These are phyloP conservation scores for Trametes polyzona DNA, from an alignment of 1,284 basidiomycete species.

Conservation along the genomic window DNA sequence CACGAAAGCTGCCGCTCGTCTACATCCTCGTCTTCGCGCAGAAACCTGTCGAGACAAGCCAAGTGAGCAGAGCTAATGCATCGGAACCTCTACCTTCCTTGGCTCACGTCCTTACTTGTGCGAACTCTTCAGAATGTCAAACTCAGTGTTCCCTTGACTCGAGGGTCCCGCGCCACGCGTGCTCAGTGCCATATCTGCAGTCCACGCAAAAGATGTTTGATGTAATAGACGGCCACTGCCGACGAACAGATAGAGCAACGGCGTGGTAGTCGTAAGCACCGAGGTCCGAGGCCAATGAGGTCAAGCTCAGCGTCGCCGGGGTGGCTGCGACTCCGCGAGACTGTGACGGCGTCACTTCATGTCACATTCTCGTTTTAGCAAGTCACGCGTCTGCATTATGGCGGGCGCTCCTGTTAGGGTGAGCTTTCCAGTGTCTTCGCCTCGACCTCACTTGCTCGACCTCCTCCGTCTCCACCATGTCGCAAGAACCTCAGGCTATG, in stretches of 20 bases:
- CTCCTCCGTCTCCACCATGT: slow-evolving; percentile 37
- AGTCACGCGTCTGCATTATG: slow-evolving; percentile 11
- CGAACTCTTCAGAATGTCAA: slow-evolving; percentile 64
- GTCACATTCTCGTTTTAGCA: not conserved
- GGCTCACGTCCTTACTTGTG: slow-evolving; percentile 50
- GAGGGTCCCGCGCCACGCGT: slow-evolving; percentile 6
- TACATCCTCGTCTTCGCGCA: slow-evolving; percentile 61
- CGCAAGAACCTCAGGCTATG: slow-evolving; percentile 62
- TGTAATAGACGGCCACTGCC: not conserved
- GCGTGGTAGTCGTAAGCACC: too few relatives aligned
- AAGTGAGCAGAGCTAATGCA: not conserved
- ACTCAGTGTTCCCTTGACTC: slow-evolving; percentile 46
- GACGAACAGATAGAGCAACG: not conserved
- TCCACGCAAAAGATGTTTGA: not conserved
- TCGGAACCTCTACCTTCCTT: not conserved
- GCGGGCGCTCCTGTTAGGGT: slow-evolving; percentile 1
- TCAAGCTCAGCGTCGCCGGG: too few relatives aligned
- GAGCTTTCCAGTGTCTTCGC: slow-evolving; percentile 15
- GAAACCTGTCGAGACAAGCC: slow-evolving; percentile 61
- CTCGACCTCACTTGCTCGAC: not conserved
- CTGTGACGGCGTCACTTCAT: not conserved
- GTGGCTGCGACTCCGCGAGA: too few relatives aligned
- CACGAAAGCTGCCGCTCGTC: slow-evolving; percentile 52
- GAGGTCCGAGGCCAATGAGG: too few relatives aligned
- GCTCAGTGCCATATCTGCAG: slow-evolving; percentile 3